phyloP scores from a whole-genome alignment of 768 basidiomycete genomes.

The Suillus spraguei region DNA sequence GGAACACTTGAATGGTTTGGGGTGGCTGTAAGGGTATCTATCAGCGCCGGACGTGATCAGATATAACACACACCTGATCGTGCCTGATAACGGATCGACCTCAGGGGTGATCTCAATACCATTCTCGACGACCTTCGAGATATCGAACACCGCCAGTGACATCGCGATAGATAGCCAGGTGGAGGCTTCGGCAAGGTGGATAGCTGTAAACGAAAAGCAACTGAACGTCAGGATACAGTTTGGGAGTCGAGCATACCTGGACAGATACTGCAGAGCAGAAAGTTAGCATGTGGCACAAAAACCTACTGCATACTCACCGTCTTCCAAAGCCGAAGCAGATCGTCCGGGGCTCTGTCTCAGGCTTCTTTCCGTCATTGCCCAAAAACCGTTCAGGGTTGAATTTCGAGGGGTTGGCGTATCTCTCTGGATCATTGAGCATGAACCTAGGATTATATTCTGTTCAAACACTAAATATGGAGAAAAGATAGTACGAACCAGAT shows the following conservation, averaged over 20 bases:
- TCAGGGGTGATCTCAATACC: conserved; percentile 47
- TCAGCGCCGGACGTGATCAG: neutral
- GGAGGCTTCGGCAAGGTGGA: conserved; percentile 47
- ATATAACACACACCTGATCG: conserved; percentile 46
- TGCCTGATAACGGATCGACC: conserved; percentile 51
- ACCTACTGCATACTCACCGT: conserved; percentile 36
- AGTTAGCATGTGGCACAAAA: conserved; percentile 10
- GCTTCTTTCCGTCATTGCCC: conserved; percentile 22
- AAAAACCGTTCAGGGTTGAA: conserved; percentile 62
- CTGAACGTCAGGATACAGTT: conserved; percentile 6
- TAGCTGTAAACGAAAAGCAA: conserved; percentile 32
- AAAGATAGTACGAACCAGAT: conserved; percentile 18
- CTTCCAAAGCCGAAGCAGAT: conserved; percentile 68
- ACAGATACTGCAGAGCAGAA: conserved; percentile 11
- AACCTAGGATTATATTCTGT: conserved; percentile 18
- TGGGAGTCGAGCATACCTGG: conserved; percentile 6
- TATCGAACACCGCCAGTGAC: conserved; percentile 46
- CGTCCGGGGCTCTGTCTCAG: conserved; percentile 54
- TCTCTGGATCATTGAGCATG: conserved; percentile 24
- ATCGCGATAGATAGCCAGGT: conserved; percentile 39
- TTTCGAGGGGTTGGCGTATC: conserved; percentile 48
- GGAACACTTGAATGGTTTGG: conserved; percentile 44
- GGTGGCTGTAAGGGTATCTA: neutral
- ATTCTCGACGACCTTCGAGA: conserved; percentile 40
- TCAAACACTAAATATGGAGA: conserved; percentile 15